phyloP scores from a whole-genome alignment of 169 alveolate species.

The Plasmodium reichenowi region DNA sequence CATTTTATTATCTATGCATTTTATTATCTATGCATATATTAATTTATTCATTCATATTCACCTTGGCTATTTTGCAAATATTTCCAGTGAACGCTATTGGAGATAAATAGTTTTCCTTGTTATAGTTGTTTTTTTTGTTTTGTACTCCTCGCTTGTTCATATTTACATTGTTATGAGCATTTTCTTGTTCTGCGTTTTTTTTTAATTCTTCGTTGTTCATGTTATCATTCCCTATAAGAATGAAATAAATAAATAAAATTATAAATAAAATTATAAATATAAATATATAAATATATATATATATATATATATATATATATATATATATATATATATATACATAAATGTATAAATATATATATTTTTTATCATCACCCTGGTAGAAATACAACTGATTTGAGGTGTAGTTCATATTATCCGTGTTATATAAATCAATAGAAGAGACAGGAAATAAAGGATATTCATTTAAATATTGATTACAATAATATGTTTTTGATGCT shows the following conservation, averaged over 20 bases:
- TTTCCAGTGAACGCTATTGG: constrained; percentile 20
- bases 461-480: constrained; percentile 29
- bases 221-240: constrained; percentile 1
- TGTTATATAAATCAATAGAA: constrained; percentile 13
- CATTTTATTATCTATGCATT: no score
- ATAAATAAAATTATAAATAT: neutral
- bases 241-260: neutral
- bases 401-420: neutral
- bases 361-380: constrained; percentile 10
- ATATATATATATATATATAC: neutral
- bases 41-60: neutral
- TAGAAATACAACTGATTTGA: neutral
- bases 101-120: constrained; percentile 2
- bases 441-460: constrained; percentile 26
- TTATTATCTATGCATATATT: neutral
- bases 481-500: constrained; percentile 19
- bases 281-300: neutral
- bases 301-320: neutral
- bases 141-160: neutral
- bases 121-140: constrained; percentile 3
- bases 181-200: constrained; percentile 6
- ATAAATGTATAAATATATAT: neutral
- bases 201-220: constrained; percentile 1
- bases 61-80: constrained; percentile 46
- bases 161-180: neutral